Evolutionary conservation across 1,284 basidiomycete species (phyloP), one percentile per base, ranked within the genome.

Genomic region (Takashimella koratensis): DNA sequence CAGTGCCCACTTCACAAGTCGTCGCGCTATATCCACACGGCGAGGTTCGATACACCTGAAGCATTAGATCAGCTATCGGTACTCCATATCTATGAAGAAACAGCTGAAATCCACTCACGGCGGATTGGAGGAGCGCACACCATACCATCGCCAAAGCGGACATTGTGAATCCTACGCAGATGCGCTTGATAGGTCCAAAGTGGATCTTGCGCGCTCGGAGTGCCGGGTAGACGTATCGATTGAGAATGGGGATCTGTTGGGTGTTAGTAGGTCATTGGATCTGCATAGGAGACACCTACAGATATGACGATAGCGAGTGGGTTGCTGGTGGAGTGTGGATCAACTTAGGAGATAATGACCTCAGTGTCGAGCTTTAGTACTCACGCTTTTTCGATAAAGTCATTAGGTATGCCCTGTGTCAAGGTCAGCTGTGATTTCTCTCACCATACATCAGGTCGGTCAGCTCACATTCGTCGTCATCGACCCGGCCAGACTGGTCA

Each of bases 1-100:
- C 48, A 26, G 45, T 21, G 10, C 44, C 47, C 26, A 42, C 40
- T 4, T 60, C 53, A 42, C 63, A 58, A 0, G 49, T 54, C 16
- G 62, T 66, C 11, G 64, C 62, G 13, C 54, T n/a, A 47, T 54
- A 58, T 19, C 58, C 60, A 43, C 62, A 64, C 30, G 62, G 62
- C 22, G 62, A 64, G n/a, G 59, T 62, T n/a, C 43, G 27, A 48
- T 64, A 64, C 24, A 64, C 61, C 56, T 58, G 25, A 36, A 8
- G 8, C 30, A 36, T 12, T 2, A n/a, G 3, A 42, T 47, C 42
- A 50, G 44, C 43, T 16, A 3, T 11, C 30, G 8, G 8, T 36
- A 36, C 30, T 16, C 30, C 16, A 36, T 36, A 8, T 36, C 16
- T 8, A 8, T 8, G 8, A 36, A 36, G 30, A 36, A 26, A 13